Evolutionary conservation across 2,329 filamentous ascomycete species (phyloP), one percentile per base, ranked within the genome.

Genomic region (Setomelanomma holmii): DNA sequence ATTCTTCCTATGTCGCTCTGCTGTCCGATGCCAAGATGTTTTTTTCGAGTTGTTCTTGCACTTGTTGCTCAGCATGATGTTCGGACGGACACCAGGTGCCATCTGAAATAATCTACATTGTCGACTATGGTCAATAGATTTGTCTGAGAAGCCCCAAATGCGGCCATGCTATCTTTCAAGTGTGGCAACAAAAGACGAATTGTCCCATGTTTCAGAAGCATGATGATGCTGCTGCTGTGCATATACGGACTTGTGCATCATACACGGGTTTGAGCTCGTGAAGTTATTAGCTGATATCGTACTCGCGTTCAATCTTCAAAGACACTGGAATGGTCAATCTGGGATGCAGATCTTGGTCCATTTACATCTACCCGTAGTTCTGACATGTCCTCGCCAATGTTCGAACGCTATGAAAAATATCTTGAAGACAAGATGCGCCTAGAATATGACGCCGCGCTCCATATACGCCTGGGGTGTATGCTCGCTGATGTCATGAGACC

Each of bases 371-470:
- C 17, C n/a, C 17, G 34, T 38, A 22, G 20, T n/a, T 20, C 22
- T 42, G 20, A 42, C 14, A 17, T 30, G 24, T 16, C 34, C 40
- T 4, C 40, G 12, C 40, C 7, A 14, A 33, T 42, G 40, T 23
- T 42, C 19, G 40, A 42, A 27, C 38, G 21, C 27, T 12, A 42
- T 38, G 33, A 30, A 42, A 35, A 23, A 52, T 45, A 51, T 54
- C 49, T 55, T 35, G 16, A 22, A 45, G 38, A 17, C 14, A 45
- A 35, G 50, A 41, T 23, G 21, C 48, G 20, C 60, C 62, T 63
- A 45, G 61, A 66, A 55, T 56, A 59, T 54, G 58, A 68, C 64
- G 64, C 69, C 68, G 50, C 62, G 61, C 63, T 67, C 58, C 63
- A 38, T 39, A 40, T 63, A 66, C 67, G 61, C 65, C 69, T 47